A percentile compares a stretch with the other conserved stretches of the same genome.
These are phyloP conservation scores for Sugiyamaella lignohabitans DNA, from an alignment of 805 yeast genomes.

Conservation along the genomic window DNA sequence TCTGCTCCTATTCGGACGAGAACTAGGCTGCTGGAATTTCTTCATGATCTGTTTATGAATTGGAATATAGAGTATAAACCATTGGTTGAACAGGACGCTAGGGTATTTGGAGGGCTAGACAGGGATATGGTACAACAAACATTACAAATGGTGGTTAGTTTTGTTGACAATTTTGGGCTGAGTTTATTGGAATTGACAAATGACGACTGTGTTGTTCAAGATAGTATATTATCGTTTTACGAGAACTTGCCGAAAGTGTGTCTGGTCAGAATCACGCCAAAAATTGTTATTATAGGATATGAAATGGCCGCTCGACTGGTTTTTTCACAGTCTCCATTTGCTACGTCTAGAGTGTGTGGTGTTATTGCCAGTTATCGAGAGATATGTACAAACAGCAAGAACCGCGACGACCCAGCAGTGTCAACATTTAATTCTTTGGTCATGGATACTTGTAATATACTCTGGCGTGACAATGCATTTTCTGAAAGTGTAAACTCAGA, in stretches of 20 bases:
- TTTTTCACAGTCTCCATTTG: background rate
- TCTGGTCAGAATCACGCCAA: background rate
- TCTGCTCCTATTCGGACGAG: background rate
- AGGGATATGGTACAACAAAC: background rate
- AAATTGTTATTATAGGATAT: too few relatives aligned
- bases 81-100: background rate
- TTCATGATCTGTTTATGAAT: background rate
- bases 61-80: background rate
- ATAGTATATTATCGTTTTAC: constrained; percentile 7
- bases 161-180: constrained; percentile 13
- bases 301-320: background rate
- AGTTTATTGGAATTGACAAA: constrained; percentile 4
- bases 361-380: background rate
- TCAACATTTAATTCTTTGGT: background rate
- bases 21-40: background rate
- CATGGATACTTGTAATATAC: background rate
- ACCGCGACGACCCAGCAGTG: background rate
- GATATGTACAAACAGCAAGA: background rate
- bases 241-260: constrained; percentile 2
- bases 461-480: background rate
- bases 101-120: constrained; percentile 3
- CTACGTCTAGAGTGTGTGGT: background rate
- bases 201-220: constrained; percentile 8
- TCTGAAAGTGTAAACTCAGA: background rate
- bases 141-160: constrained; percentile 7